Percentiles rank a stretch among this genome's conserved stretches.
These are phyloP conservation scores for Aspergillus avenaceus DNA, from an alignment of 495 filamentous ascomycete genomes.

Conservation along the genomic window DNA sequence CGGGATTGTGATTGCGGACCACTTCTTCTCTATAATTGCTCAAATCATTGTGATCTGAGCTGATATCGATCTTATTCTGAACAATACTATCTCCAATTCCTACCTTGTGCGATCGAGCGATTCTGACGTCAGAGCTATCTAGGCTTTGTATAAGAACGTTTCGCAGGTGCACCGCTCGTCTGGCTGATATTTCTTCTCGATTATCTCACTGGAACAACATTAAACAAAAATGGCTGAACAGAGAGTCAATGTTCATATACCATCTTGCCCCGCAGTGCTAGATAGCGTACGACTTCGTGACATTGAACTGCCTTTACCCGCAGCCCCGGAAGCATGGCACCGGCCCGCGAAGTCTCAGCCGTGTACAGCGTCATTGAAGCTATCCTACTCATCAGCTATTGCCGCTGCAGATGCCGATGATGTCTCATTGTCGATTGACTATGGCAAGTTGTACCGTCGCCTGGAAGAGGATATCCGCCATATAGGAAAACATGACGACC, in stretches of 20 bases:
- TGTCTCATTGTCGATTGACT: slow-evolving; percentile 43
- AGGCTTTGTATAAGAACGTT: neutral
- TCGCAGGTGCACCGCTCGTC: no score
- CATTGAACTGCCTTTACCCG: slow-evolving; percentile 40
- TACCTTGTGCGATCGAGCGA: neutral
- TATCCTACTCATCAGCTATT: slow-evolving; percentile 43
- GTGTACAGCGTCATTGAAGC: slow-evolving; percentile 38
- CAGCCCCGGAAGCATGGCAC: slow-evolving; percentile 45
- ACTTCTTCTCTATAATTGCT: no score
- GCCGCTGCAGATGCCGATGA: slow-evolving; percentile 40
- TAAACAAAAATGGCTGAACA: slow-evolving; percentile 25
- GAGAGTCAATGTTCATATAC: slow-evolving; percentile 31
- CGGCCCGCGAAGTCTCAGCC: slow-evolving; percentile 41
- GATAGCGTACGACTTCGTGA: slow-evolving; percentile 40
- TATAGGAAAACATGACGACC: slow-evolving; percentile 23
- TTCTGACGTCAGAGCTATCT: neutral
- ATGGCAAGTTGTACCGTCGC: slow-evolving; percentile 47
- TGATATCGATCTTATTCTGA: no score
- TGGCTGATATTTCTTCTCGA: no score
- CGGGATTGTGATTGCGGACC: no score
- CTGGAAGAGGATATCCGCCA: slow-evolving; percentile 34
- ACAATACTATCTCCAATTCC: neutral
- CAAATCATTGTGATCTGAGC: no score
- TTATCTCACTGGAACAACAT: no score
- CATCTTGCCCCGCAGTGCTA: slow-evolving; percentile 30